These are phyloP conservation scores for Paraurostyla sp. DNA, from an alignment of 73 alveolate species.

Conservation along the genomic window DNA sequence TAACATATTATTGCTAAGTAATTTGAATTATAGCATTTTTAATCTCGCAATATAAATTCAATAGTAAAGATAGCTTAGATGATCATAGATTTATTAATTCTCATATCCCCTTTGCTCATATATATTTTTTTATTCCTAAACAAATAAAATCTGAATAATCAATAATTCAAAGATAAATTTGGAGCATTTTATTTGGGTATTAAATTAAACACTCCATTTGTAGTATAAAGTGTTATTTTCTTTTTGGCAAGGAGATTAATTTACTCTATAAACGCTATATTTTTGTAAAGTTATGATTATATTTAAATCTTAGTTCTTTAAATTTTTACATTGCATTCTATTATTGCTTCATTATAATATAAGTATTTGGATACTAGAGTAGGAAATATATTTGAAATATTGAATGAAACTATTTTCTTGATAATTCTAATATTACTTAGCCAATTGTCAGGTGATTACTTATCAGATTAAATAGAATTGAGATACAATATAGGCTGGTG, in stretches of 20 bases:
- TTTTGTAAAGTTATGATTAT: neutral
- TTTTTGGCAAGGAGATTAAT: neutral
- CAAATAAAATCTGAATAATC: neutral
- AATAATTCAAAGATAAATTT: neutral
- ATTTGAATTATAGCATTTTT: no score
- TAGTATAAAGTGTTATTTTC: neutral
- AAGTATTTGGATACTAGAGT: neutral
- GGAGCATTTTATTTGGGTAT: constrained; percentile 23
- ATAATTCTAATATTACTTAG: neutral
- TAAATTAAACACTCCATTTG: neutral
- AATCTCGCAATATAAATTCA: neutral
- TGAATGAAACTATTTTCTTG: neutral
- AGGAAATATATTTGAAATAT: neutral
- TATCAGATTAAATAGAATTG: neutral
- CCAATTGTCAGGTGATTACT: neutral
- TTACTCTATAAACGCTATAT: neutral
- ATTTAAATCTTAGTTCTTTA: neutral
- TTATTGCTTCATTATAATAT: neutral
- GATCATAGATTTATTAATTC: neutral
- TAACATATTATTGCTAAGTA: no score
- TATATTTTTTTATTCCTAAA: neutral
- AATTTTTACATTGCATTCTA: neutral
- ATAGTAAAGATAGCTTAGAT: neutral
- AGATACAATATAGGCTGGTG: constrained; percentile 11
- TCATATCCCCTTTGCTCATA: neutral